Percentiles rank a stretch among this genome's conserved stretches.
Evolutionary conservation across 2,329 filamentous ascomycete species (phyloP).

Genomic region (Diplodia corticola): DNA sequence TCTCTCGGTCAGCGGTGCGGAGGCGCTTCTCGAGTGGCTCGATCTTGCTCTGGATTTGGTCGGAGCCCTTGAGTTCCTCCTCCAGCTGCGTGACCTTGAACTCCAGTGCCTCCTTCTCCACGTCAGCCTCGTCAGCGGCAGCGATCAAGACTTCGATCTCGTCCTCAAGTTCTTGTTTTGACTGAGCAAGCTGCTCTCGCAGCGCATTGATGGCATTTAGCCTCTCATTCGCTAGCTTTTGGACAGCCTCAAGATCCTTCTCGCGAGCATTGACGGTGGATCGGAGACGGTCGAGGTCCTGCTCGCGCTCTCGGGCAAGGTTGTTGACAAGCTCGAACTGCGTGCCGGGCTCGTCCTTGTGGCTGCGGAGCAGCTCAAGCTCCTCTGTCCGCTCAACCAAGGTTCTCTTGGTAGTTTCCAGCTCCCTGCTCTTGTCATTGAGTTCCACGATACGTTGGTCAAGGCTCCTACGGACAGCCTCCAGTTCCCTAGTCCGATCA

Average conservation of each 20-base stretch:
- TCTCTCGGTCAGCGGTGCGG: constrained; percentile 38
- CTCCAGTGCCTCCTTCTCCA: constrained; percentile 60
- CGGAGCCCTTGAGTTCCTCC: constrained; percentile 27
- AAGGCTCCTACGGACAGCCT: constrained; percentile 32
- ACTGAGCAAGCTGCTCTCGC: constrained; percentile 45
- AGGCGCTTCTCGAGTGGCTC: constrained; percentile 40
- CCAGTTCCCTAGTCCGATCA: constrained; percentile 38
- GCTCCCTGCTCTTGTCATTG: constrained; percentile 36
- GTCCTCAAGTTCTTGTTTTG: constrained; percentile 48
- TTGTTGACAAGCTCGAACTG: constrained; percentile 45
- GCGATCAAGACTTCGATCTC: constrained; percentile 52
- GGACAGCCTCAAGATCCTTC: constrained; percentile 35
- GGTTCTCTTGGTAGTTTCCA: constrained; percentile 38
- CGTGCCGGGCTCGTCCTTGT: constrained; percentile 41
- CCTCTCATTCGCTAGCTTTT: constrained; percentile 38
- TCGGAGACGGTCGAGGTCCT: constrained; percentile 57
- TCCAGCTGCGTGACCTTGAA: constrained; percentile 52
- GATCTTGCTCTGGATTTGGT: constrained; percentile 56
- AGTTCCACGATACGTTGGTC: constrained; percentile 40
- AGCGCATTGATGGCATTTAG: constrained; percentile 53
- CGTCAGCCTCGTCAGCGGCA: constrained; percentile 43
- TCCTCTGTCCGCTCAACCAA: constrained; percentile 41
- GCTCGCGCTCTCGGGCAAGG: constrained; percentile 46
- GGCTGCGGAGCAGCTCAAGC: constrained; percentile 37
- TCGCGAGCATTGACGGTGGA: constrained; percentile 41